Conservation (phyloP, 2,329 filamentous ascomycete species). For the Bipolaris sorokiniana region DNA sequence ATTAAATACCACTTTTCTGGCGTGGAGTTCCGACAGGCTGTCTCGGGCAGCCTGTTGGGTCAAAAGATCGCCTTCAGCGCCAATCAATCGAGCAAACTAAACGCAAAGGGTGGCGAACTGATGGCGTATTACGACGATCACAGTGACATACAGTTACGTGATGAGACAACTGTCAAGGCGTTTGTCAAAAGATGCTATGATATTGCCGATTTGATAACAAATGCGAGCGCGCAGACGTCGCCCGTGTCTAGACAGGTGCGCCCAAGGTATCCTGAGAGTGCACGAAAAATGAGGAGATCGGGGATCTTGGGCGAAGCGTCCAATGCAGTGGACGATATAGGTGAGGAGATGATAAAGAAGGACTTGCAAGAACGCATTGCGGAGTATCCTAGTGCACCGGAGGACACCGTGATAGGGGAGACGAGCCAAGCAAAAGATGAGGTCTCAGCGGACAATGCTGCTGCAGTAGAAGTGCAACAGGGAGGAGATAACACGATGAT, state of each 20-base stretch:
- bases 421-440: background rate
- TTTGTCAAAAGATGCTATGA: conserved; percentile 30
- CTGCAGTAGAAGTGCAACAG: background rate
- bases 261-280: conserved; percentile 23
- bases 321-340: background rate
- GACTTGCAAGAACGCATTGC: background rate
- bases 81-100: conserved; percentile 39
- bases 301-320: background rate
- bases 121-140: conserved; percentile 19
- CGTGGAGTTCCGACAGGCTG: conserved; percentile 37
- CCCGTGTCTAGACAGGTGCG: conserved; percentile 17
- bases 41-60: conserved; percentile 22
- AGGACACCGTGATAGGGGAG: background rate
- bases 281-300: conserved; percentile 18
- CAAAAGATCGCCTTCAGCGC: conserved; percentile 25
- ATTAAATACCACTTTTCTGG: conserved; percentile 41
- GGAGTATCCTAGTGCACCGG: background rate
- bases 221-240: conserved; percentile 25
- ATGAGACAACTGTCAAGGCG: conserved; percentile 15
- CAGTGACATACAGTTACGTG: conserved; percentile 7
- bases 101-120: conserved; percentile 29
- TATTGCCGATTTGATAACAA: conserved; percentile 30
- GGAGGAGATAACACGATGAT: background rate
- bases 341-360: background rate
- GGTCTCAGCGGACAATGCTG: background rate